Conservation (phyloP, 2,329 filamentous ascomycete genomes). For the Trichothecium roseum region DNA sequence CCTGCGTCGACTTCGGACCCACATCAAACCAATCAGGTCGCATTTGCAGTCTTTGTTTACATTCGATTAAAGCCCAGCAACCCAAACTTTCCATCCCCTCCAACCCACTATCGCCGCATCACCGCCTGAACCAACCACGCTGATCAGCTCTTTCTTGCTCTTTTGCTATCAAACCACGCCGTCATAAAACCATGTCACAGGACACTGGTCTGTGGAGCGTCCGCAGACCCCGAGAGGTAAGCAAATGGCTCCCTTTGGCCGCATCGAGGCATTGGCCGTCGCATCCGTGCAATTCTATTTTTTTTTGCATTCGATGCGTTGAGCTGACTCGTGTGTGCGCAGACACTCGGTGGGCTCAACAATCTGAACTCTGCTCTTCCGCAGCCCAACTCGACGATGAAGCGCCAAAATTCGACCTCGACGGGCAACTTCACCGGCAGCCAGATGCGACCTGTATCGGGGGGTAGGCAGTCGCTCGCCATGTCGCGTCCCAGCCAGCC, state of each 20-base stretch:
- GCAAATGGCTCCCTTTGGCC: conserved; percentile 14
- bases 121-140: neutral
- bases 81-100: neutral
- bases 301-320: conserved; percentile 10
- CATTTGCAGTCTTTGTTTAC: neutral
- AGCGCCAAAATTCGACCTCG: conserved; percentile 67
- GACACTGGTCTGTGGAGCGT: conserved; percentile 84
- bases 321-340: conserved; percentile 9
- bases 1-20: neutral
- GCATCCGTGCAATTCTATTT: conserved; percentile 8
- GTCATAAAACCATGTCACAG: conserved; percentile 79
- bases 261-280: conserved; percentile 6
- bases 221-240: conserved; percentile 81
- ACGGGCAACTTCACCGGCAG: conserved; percentile 53
- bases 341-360: conserved; percentile 82
- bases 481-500: conserved; percentile 76
- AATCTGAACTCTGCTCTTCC: conserved; percentile 70
- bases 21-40: conserved; percentile 15
- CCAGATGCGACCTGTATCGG: conserved; percentile 74
- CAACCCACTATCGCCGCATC: conserved; percentile 1
- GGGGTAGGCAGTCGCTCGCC: conserved; percentile 76
- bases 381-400: conserved; percentile 86
- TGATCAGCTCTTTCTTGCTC: neutral
- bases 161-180: no score
- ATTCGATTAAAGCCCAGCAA: neutral